Conservation (phyloP, 371 early-diverging fungal genomes). For the Rhizomucor miehei region DNA sequence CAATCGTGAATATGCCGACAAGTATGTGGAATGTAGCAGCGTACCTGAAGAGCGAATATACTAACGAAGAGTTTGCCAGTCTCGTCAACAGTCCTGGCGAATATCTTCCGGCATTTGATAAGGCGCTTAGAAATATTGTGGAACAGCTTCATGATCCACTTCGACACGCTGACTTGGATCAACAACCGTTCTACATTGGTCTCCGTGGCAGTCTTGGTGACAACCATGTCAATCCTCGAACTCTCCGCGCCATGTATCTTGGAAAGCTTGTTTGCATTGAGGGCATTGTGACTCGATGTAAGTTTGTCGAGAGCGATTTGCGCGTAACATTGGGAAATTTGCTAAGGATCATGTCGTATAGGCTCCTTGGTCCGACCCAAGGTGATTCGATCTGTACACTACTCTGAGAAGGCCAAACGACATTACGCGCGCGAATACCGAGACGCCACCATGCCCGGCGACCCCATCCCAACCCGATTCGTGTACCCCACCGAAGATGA, state of each 20-base stretch:
- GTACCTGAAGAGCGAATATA: not conserved
- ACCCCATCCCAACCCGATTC: slow-evolving; percentile 66
- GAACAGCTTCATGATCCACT: slow-evolving; percentile 27
- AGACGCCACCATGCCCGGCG: slow-evolving; percentile 69
- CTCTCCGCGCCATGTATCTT: slow-evolving; percentile 79
- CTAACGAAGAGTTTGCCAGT: slow-evolving; percentile 23
- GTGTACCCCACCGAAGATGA: slow-evolving; percentile 90
- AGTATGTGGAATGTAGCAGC: not conserved
- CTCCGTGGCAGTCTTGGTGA: slow-evolving; percentile 95
- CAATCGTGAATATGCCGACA: slow-evolving; percentile 60
- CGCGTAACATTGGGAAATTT: too few species aligned
- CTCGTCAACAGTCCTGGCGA: slow-evolving; percentile 79
- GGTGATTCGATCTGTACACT: slow-evolving; percentile 93
- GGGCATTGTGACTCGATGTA: slow-evolving; percentile 98
- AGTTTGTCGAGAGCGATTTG: slow-evolving; percentile 7
- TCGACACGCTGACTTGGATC: slow-evolving; percentile 30
- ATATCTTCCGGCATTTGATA: slow-evolving; percentile 82
- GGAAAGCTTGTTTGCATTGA: slow-evolving; percentile 95
- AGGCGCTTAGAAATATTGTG: slow-evolving; percentile 70
- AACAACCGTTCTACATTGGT: slow-evolving; percentile 73
- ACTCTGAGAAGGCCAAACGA: slow-evolving; percentile 76
- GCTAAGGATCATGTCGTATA: too few species aligned
- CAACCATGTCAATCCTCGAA: slow-evolving; percentile 88
- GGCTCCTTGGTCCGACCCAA: slow-evolving; percentile 98
- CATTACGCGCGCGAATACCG: slow-evolving; percentile 91